These are phyloP conservation scores for Wallacemonas sp. DNA, from an alignment of 208 protist species.

Conservation along the genomic window DNA sequence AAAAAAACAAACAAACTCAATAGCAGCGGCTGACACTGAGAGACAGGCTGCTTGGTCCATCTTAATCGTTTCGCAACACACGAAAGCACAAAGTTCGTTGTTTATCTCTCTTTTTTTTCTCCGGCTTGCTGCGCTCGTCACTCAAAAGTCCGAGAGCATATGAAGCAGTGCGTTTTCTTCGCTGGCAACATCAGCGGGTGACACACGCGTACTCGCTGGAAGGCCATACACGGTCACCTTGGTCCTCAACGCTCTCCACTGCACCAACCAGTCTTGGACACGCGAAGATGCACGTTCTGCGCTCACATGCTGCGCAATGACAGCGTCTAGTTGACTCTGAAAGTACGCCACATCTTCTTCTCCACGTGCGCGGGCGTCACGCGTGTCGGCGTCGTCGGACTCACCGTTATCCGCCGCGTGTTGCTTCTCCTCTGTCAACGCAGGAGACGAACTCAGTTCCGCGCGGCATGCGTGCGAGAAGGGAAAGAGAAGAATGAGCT, in stretches of 20 bases:
- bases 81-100: too few species aligned
- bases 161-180: conserved; percentile 13
- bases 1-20: too few species aligned
- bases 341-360: conserved; percentile 1
- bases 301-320: background rate
- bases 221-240: background rate
- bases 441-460: too few species aligned
- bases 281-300: too few species aligned
- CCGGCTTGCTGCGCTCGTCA: too few species aligned
- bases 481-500: conserved; percentile 44
- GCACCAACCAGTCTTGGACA: too few species aligned
- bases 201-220: background rate
- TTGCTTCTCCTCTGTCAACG: too few species aligned
- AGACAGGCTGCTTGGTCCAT: too few species aligned
- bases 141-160: conserved; percentile 1
- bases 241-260: too few species aligned
- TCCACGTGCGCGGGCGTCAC: background rate
- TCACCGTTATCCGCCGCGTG: background rate
- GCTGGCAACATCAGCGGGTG: background rate
- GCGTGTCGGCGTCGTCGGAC: background rate
- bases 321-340: background rate
- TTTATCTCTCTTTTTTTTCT: too few species aligned
- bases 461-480: background rate
- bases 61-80: too few species aligned
- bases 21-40: too few species aligned